phyloP scores from a whole-genome alignment of 2,329 filamentous ascomycete genomes.

The Botrytis sinoallii region DNA sequence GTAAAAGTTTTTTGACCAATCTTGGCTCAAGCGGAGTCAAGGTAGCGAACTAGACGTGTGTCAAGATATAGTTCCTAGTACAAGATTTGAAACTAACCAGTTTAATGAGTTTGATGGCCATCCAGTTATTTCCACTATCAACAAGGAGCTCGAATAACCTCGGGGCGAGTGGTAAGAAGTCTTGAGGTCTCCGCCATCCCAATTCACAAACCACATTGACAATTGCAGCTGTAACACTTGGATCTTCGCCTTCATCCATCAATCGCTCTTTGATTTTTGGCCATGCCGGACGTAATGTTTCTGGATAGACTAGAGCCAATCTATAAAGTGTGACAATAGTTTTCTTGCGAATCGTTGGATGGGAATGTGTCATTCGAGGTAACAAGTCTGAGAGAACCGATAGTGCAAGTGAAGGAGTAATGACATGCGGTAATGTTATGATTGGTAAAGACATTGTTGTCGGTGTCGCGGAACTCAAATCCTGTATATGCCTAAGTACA shows the following conservation, averaged over 20 bases:
- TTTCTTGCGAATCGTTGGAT: slow-evolving; percentile 87
- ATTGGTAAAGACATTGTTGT: slow-evolving; percentile 83
- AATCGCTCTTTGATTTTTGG: slow-evolving; percentile 94
- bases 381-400: slow-evolving; percentile 84
- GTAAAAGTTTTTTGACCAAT: slow-evolving; percentile 84
- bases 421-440: slow-evolving; percentile 86
- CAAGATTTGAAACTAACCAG: slow-evolving; percentile 54
- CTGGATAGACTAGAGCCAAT: slow-evolving; percentile 91
- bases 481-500: slow-evolving; percentile 44
- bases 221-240: slow-evolving; percentile 91
- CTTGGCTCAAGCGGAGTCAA: slow-evolving; percentile 89
- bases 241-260: slow-evolving; percentile 85
- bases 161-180: slow-evolving; percentile 89
- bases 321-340: slow-evolving; percentile 92
- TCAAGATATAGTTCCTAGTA: slow-evolving; percentile 61
- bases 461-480: slow-evolving; percentile 68
- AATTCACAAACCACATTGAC: slow-evolving; percentile 97
- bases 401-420: slow-evolving; percentile 87
- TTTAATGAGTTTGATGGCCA: slow-evolving; percentile 99
- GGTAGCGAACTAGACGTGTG: slow-evolving; percentile 73
- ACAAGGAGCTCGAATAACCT: slow-evolving; percentile 89
- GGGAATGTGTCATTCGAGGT: slow-evolving; percentile 81
- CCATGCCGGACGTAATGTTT: slow-evolving; percentile 89
- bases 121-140: slow-evolving; percentile 95
- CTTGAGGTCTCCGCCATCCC: slow-evolving; percentile 87